These are phyloP conservation scores for Begonia masoniana DNA, from an alignment of 306 rosid species.

Conservation along the genomic window DNA sequence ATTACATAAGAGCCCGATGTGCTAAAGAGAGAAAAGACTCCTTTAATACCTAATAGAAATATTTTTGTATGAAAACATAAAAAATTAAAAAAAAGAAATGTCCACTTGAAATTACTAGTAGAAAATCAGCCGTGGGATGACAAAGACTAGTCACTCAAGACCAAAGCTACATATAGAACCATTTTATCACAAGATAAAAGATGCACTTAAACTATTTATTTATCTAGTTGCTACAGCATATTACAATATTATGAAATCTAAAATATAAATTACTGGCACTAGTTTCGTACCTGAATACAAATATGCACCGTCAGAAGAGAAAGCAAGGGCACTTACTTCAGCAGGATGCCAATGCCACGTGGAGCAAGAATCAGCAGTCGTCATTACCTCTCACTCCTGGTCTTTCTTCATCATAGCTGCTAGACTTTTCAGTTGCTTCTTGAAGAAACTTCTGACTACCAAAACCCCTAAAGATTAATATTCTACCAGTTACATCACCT, in stretches of 20 bases:
- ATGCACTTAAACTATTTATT: background rate
- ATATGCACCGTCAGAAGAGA: slow-evolving; percentile 79
- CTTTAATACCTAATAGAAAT: too few relatives aligned
- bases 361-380: slow-evolving; percentile 74
- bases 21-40: too few relatives aligned
- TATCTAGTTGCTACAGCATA: background rate
- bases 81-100: too few relatives aligned
- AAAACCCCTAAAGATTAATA: slow-evolving; percentile 70
- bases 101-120: too few relatives aligned
- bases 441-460: slow-evolving; percentile 37
- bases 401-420: slow-evolving; percentile 28
- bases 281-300: slow-evolving; percentile 58
- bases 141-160: too few relatives aligned
- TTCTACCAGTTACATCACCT: slow-evolving; percentile 81
- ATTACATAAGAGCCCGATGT: too few relatives aligned
- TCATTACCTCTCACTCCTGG: slow-evolving; percentile 75
- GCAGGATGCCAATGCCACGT: slow-evolving; percentile 92
- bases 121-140: too few relatives aligned
- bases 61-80: too few relatives aligned
- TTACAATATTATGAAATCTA: background rate
- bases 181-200: too few relatives aligned
- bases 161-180: too few relatives aligned
- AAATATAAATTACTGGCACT: background rate
- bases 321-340: slow-evolving; percentile 48
- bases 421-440: slow-evolving; percentile 14